Conservation (phyloP, 345 rosid genomes). For the Salix exigua region DNA sequence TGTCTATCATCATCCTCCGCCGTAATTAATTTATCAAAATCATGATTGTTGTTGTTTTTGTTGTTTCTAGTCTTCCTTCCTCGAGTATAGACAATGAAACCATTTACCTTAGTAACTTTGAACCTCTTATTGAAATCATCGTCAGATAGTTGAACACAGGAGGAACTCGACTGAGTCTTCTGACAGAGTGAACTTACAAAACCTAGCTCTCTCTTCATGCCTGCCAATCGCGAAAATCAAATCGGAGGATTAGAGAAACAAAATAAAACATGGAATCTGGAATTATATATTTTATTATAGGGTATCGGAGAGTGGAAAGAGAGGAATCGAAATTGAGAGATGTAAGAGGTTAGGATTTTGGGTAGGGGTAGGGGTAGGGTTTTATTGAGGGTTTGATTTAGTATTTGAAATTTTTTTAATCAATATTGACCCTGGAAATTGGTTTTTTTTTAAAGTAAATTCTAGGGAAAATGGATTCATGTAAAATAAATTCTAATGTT, state of each 20-base stretch:
- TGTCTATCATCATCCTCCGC: constrained; percentile 11
- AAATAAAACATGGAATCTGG: neutral
- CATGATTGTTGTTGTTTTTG: neutral
- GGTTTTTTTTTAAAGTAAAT: too few relatives aligned
- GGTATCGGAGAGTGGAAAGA: neutral
- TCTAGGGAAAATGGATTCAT: too few relatives aligned
- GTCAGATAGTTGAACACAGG: constrained; percentile 27
- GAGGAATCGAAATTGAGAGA: neutral
- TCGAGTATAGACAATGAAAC: constrained; percentile 73
- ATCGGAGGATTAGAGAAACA: neutral
- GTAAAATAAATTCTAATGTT: too few relatives aligned
- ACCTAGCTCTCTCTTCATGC: constrained; percentile 59
- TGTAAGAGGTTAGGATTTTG: neutral
- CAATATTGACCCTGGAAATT: too few relatives aligned
- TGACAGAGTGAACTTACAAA: constrained; percentile 11
- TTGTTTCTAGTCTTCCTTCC: constrained; percentile 18
- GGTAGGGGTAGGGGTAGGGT: constrained; percentile 12
- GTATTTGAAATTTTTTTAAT: too few relatives aligned
- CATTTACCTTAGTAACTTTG: constrained; percentile 58
- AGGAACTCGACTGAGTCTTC: constrained; percentile 25
- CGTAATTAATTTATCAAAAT: neutral
- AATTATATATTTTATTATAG: constrained; percentile 3
- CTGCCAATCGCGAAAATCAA: constrained; percentile 30
- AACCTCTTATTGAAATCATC: constrained; percentile 49
- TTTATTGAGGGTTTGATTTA: constrained; percentile 12